phyloP scores from a whole-genome alignment of 2,329 filamentous ascomycete genomes.

The Elsinoe perseae region DNA sequence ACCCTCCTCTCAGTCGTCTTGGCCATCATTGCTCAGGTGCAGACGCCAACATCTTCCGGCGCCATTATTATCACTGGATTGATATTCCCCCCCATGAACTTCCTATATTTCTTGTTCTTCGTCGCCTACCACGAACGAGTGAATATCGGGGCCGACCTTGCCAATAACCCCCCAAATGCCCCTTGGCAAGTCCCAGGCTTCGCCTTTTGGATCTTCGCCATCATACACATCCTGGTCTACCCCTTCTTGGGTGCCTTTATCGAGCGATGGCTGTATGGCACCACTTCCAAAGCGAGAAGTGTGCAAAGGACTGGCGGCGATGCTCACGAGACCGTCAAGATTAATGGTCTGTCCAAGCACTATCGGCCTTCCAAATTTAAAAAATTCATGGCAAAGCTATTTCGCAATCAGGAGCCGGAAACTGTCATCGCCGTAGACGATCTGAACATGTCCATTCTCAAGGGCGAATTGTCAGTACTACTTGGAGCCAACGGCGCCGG shows the following conservation, averaged over 20 bases:
- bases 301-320: conserved; percentile 26
- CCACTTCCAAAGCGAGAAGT: conserved; percentile 50
- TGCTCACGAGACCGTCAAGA: conserved; percentile 51
- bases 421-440: conserved; percentile 72
- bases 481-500: conserved; percentile 85
- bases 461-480: conserved; percentile 77
- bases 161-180: conserved; percentile 49
- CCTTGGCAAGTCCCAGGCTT: conserved; percentile 63
- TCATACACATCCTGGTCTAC: conserved; percentile 70
- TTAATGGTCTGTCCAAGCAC: conserved; percentile 68
- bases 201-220: conserved; percentile 67
- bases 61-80: conserved; percentile 63
- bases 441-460: conserved; percentile 61
- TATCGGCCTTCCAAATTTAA: conserved; percentile 59
- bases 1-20: conserved; percentile 66
- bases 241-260: conserved; percentile 66
- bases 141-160: conserved; percentile 52
- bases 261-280: conserved; percentile 69
- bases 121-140: conserved; percentile 67
- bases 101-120: conserved; percentile 74
- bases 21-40: conserved; percentile 72
- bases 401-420: conserved; percentile 46
- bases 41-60: conserved; percentile 54
- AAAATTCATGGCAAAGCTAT: conserved; percentile 39
- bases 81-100: conserved; percentile 81